Evolutionary conservation across 129 eudicot genomes (phyloP).

Genomic region (Centaurea solstitialis): DNA sequence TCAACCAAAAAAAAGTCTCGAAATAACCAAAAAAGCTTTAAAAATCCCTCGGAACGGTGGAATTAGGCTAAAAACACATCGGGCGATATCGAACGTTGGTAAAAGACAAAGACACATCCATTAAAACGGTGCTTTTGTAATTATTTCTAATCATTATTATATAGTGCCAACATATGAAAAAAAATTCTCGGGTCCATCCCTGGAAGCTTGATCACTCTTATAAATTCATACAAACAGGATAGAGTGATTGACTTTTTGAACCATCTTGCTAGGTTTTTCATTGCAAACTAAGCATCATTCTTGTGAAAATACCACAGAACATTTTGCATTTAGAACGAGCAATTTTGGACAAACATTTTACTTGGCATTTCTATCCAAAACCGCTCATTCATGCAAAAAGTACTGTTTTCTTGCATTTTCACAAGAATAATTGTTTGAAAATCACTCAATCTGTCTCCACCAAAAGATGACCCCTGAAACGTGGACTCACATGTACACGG

Average conservation of each 20-base stretch:
- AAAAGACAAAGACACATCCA: no score
- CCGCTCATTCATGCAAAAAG: background rate
- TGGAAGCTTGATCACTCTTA: background rate
- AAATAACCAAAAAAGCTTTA: no score
- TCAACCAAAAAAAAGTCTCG: no score
- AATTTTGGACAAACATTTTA: background rate
- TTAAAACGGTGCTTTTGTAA: no score
- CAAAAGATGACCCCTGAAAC: background rate
- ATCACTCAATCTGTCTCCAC: background rate
- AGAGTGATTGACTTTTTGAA: background rate
- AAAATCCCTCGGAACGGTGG: no score
- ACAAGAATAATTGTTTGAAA: background rate
- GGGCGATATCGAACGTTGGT: no score
- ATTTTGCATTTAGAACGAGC: background rate
- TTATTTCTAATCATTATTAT: no score
- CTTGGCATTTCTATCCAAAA: background rate
- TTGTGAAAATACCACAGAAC: background rate
- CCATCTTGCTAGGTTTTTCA: background rate
- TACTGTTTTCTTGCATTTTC: background rate
- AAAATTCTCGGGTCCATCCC: no score
- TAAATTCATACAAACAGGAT: background rate
- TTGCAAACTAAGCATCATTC: background rate
- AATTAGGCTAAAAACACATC: no score
- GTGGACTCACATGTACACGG: slow-evolving; percentile 70
- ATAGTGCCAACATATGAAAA: no score